Conservation (phyloP, 1,284 basidiomycete genomes). For the Ustilago tritici region DNA sequence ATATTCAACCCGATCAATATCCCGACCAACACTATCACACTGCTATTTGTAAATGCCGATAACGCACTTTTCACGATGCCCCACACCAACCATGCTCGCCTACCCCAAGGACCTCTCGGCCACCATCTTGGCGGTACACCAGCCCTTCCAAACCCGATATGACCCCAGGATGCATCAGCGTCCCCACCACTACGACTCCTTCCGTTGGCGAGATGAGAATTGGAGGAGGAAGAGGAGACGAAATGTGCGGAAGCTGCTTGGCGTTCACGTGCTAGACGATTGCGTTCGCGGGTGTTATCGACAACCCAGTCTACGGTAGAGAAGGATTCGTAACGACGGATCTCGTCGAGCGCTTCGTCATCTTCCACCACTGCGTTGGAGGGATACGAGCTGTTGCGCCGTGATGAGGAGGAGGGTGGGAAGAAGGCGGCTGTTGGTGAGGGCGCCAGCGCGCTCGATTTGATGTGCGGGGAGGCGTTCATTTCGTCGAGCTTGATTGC, state of each 20-base stretch:
- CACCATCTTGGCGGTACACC: slow-evolving; percentile 56
- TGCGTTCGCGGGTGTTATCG: slow-evolving; percentile 65
- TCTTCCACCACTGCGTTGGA: slow-evolving; percentile 39
- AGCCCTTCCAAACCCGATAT: slow-evolving; percentile 32
- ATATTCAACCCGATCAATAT: slow-evolving; percentile 91
- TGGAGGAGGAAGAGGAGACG: slow-evolving; percentile 42
- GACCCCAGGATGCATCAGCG: slow-evolving; percentile 41
- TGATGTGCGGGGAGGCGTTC: slow-evolving; percentile 31
- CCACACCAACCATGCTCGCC: slow-evolving; percentile 53
- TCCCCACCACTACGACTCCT: slow-evolving; percentile 23
- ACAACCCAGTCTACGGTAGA: slow-evolving; percentile 69
- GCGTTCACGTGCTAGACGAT: slow-evolving; percentile 56
- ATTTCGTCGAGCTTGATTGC: slow-evolving; percentile 28
- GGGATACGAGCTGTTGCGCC: slow-evolving; percentile 16
- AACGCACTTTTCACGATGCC: slow-evolving; percentile 51
- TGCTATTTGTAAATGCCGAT: slow-evolving; percentile 61
- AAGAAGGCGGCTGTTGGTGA: slow-evolving; percentile 33
- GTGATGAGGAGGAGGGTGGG: slow-evolving; percentile 25
- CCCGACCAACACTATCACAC: slow-evolving; percentile 72
- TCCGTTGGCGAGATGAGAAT: slow-evolving; percentile 52
- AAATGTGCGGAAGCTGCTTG: slow-evolving; percentile 48
- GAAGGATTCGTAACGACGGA: slow-evolving; percentile 60
- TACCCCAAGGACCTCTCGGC: slow-evolving; percentile 38
- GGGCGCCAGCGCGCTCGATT: slow-evolving; percentile 26
- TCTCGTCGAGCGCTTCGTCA: slow-evolving; percentile 63